These are phyloP conservation scores for Serendipita sp. DNA, from an alignment of 768 basidiomycete genomes.

Conservation along the genomic window DNA sequence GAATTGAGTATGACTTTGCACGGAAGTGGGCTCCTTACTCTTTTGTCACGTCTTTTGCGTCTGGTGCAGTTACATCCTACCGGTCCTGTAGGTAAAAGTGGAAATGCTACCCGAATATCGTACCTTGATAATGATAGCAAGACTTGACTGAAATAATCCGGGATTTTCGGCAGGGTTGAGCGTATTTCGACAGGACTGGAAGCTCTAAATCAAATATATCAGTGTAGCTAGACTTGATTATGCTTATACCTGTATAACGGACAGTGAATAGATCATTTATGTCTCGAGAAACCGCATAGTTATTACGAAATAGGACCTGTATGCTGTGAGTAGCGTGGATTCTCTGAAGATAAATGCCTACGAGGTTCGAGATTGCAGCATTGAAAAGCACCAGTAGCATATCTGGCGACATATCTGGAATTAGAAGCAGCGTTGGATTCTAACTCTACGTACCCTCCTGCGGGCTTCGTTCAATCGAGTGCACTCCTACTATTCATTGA, in stretches of 20 bases:
- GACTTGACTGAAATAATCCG: conserved; percentile 38
- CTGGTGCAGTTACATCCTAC: conserved; percentile 49
- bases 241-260: too few relatives aligned
- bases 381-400: conserved; percentile 49
- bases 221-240: conserved; percentile 35
- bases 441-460: conserved; percentile 27
- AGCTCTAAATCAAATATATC: conserved; percentile 7
- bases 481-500: conserved; percentile 21
- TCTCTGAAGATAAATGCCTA: too few relatives aligned
- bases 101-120: not conserved
- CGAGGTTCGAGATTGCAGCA: conserved; percentile 48
- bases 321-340: not conserved
- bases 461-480: conserved; percentile 45
- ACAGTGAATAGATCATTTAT: conserved; percentile 40
- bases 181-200: conserved; percentile 20
- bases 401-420: conserved; percentile 19
- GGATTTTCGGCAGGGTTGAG: conserved; percentile 45
- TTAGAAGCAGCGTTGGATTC: too few relatives aligned
- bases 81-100: too few relatives aligned
- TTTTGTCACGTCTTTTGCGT: conserved; percentile 39
- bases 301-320: conserved; percentile 52
- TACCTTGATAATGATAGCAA: conserved; percentile 51
- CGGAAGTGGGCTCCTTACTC: conserved; percentile 29
- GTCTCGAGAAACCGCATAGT: conserved; percentile 47
- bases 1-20: not conserved